Percentiles rank a stretch among this genome's conserved stretches.
phyloP scores from a whole-genome alignment of 2,329 filamentous ascomycete genomes.

The Thyridium curvatum region DNA sequence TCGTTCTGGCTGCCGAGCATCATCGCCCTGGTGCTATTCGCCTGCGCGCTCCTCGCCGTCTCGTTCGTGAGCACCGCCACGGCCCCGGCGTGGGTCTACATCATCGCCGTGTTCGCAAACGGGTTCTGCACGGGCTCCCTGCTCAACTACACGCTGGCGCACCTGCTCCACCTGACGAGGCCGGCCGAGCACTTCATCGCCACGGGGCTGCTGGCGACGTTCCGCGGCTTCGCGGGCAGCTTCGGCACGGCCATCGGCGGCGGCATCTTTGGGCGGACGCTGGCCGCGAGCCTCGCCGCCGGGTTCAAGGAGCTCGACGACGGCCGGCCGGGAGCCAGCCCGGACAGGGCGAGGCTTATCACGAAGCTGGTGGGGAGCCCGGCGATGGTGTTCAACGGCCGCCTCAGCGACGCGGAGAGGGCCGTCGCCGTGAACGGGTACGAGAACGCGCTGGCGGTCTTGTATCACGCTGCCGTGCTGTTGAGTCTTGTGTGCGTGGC shows the following conservation, averaged over 20 bases:
- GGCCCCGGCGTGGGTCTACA: conserved; percentile 45
- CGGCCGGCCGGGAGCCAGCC: conserved; percentile 17
- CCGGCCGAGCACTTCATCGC: conserved; percentile 66
- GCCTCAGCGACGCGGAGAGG: conserved; percentile 32
- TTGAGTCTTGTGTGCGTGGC: conserved; percentile 35
- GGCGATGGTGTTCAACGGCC: conserved; percentile 38
- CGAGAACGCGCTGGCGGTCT: conserved; percentile 32
- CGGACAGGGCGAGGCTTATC: conserved; percentile 31
- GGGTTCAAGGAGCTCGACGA: conserved; percentile 48
- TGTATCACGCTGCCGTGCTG: conserved; percentile 41
- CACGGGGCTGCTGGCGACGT: conserved; percentile 70
- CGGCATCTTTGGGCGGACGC: conserved; percentile 61
- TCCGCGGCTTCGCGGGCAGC: conserved; percentile 73
- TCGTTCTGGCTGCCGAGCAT: conserved; percentile 66
- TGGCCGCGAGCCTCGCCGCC: conserved; percentile 46
- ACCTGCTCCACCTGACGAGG: conserved; percentile 66
- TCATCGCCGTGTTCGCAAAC: conserved; percentile 60
- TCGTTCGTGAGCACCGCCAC: conserved; percentile 46
- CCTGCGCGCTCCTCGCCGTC: conserved; percentile 38
- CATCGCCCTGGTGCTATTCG: conserved; percentile 56
- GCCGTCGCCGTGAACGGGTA: conserved; percentile 41
- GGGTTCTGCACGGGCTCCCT: conserved; percentile 67
- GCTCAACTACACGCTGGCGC: conserved; percentile 76
- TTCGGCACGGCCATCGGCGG: conserved; percentile 78
- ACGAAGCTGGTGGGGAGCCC: conserved; percentile 44